phyloP scores from a whole-genome alignment of 768 basidiomycete species.

The Leccinum longicurvipes region DNA sequence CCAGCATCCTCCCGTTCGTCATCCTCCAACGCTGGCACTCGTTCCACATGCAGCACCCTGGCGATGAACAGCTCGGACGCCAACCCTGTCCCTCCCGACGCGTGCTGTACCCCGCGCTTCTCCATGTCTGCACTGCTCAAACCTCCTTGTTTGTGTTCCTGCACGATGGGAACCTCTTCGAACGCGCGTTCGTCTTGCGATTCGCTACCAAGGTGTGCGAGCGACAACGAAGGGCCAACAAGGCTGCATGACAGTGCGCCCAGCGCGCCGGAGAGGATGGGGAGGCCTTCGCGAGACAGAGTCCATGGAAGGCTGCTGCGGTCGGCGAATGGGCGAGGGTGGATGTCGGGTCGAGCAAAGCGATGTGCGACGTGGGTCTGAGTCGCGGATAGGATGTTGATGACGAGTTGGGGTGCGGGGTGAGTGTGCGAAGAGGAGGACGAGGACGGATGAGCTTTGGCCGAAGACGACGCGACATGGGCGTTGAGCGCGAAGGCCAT shows the following conservation, averaged over 20 bases:
- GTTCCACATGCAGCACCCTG: conserved; percentile 62
- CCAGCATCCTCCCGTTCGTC: conserved; percentile 7
- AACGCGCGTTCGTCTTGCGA: not conserved
- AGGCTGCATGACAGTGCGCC: conserved; percentile 75
- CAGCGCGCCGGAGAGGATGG: conserved; percentile 54
- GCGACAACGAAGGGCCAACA: conserved; percentile 54
- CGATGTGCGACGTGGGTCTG: conserved; percentile 60
- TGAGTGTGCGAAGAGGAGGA: not conserved
- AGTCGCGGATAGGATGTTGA: conserved; percentile 74
- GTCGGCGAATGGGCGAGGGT: conserved; percentile 56
- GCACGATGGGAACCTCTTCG: conserved; percentile 17
- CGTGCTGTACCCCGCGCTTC: conserved; percentile 9
- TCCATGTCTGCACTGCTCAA: not conserved
- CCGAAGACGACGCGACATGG: conserved; percentile 1
- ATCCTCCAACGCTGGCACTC: conserved; percentile 28
- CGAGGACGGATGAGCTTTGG: not conserved
- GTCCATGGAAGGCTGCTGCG: conserved; percentile 32
- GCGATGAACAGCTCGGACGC: conserved; percentile 80
- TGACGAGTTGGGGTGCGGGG: conserved; percentile 52
- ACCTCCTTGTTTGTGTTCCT: not conserved
- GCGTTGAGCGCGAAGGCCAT: conserved; percentile 65
- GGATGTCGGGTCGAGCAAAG: conserved; percentile 72
- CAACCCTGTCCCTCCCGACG: conserved; percentile 32
- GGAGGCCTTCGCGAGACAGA: conserved; percentile 52
- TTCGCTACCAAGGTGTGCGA: conserved; percentile 48